Percentiles rank a stretch among this genome's conserved stretches.
Evolutionary conservation across 116 monocot genomes (phyloP).

Genomic region (Dioscorea cayenensis): DNA sequence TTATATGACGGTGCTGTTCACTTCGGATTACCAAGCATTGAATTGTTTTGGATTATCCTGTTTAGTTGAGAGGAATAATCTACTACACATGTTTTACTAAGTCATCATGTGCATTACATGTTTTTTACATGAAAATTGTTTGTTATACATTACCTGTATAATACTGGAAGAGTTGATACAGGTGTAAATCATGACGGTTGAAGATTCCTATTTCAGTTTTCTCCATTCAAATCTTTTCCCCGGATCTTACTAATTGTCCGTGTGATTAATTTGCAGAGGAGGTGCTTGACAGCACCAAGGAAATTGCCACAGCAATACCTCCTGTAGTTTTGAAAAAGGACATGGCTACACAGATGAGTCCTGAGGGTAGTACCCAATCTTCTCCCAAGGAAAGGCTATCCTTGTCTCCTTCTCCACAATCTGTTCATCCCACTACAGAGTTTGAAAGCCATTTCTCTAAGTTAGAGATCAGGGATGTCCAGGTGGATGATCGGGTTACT

Average conservation of each 20-base stretch:
- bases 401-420: constrained; percentile 33
- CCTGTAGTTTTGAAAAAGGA: constrained; percentile 52
- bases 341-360: constrained; percentile 78
- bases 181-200: too few species aligned
- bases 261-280: constrained; percentile 25
- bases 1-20: too few species aligned
- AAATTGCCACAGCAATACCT: constrained; percentile 27
- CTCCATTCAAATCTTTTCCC: too few species aligned
- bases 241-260: background rate
- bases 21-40: too few species aligned
- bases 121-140: too few species aligned
- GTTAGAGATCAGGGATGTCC: constrained; percentile 72
- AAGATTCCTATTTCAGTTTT: too few species aligned
- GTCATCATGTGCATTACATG: too few species aligned
- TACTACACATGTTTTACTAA: too few species aligned
- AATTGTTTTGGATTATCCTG: too few species aligned
- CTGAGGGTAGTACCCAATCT: constrained; percentile 45
- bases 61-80: too few species aligned
- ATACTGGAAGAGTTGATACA: too few species aligned
- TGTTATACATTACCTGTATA: too few species aligned
- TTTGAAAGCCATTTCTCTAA: constrained; percentile 54
- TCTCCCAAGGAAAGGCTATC: constrained; percentile 43
- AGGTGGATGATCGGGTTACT: constrained; percentile 88
- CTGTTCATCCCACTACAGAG: constrained; percentile 40
- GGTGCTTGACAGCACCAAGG: constrained; percentile 27